Evolutionary conservation across 83 land plant genomes (phyloP), one percentile per base, ranked within the genome.

Genomic region (Isoetes engelmannii): DNA sequence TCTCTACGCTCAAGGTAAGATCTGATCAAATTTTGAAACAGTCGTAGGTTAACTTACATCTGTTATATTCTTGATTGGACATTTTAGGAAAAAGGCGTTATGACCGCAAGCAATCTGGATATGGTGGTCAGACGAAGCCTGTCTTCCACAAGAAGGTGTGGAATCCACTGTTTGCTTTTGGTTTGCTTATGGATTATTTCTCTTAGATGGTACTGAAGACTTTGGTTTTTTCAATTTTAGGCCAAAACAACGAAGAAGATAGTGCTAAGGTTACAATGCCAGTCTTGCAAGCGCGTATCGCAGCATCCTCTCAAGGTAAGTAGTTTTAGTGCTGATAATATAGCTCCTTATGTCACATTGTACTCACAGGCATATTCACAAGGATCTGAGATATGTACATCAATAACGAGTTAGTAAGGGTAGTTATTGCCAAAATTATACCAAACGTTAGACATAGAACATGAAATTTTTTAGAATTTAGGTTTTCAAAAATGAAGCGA

Each of bases 71-170:
- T 4, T 65, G 49, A 45, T 65, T 72, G 47, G 55, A 18, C 15
- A 19, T 47, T 2, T 9, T 66, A 81, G 89, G 89, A 46, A 87
- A 87, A 79, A 74, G 90, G 28, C 88, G 88, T 75, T 87, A 87
- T 73, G 90, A 87, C 67, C 70, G 90, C 55, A 87, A 87, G 79
- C 88, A 85, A 60, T 87, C 88, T 48, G 90, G 90, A 48, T 87
- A 87, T 76, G 90, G 90, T 49, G 90, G 90, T 48, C 90, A 87
- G 67, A 85, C 89, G 48, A 87, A 87, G 80, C 90, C 90, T 42
- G 89, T 87, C 47, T 87, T 87, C 65, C 90, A 87, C 81, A 87
- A 87, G 72, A 87, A 87, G 88, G 90, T 75, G 56, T 3, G 3
- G 0, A 61, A 28, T 28, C 37, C 37, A 12, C 13, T 3, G 3